Conservation (phyloP, 345 rosid genomes). For the Reutealis trisperma region DNA sequence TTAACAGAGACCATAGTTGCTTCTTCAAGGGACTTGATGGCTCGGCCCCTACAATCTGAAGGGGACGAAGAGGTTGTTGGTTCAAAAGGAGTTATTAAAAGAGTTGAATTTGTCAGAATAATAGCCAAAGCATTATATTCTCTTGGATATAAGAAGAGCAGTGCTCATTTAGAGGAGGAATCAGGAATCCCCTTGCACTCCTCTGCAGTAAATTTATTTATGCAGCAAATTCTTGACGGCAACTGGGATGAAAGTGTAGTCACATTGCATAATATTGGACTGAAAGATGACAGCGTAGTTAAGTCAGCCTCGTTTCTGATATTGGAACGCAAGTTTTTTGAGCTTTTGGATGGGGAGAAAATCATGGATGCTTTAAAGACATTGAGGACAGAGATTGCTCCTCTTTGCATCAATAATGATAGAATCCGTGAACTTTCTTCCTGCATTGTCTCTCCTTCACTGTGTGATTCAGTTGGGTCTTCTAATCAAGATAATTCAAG, state of each 20-base stretch:
- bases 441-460: constrained; percentile 45
- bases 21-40: constrained; percentile 67
- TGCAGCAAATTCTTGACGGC: constrained; percentile 57
- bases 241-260: constrained; percentile 66
- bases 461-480: constrained; percentile 19
- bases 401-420: constrained; percentile 48
- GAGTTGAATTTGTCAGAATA: constrained; percentile 56
- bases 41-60: constrained; percentile 67
- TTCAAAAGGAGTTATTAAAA: constrained; percentile 59
- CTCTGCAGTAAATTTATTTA: constrained; percentile 47
- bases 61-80: constrained; percentile 57
- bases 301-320: constrained; percentile 63
- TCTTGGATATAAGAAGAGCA: constrained; percentile 63
- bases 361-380: constrained; percentile 53
- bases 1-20: constrained; percentile 22
- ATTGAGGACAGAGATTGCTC: constrained; percentile 61
- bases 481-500: constrained; percentile 34
- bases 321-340: constrained; percentile 65
- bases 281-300: constrained; percentile 51
- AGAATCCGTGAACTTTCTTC: constrained; percentile 62
- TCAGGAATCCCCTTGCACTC: constrained; percentile 60
- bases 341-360: constrained; percentile 46
- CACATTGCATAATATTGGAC: constrained; percentile 52
- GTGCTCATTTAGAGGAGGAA: constrained; percentile 69
- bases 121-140: constrained; percentile 67